Percentiles rank a stretch among this genome's conserved stretches.
Conservation (phyloP, 2,329 filamentous ascomycete genomes). For the Pyricularia sp. region DNA sequence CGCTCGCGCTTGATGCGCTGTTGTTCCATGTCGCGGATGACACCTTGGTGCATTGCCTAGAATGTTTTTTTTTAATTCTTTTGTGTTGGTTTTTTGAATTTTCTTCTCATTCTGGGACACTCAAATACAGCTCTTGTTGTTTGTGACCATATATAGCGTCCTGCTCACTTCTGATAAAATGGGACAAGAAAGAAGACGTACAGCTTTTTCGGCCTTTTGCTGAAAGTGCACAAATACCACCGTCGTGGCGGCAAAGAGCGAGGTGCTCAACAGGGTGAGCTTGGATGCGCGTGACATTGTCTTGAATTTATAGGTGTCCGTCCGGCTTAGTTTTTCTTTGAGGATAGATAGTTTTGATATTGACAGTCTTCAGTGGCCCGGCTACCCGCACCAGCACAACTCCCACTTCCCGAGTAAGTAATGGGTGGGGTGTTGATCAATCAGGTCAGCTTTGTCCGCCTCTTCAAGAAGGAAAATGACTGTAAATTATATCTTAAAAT, state of each 20-base stretch:
- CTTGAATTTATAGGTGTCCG: background rate
- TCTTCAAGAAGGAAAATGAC: background rate
- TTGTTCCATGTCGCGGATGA: conserved; percentile 90
- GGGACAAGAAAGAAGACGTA: conserved; percentile 31
- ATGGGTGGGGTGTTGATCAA: too few species aligned
- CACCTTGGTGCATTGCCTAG: conserved; percentile 91
- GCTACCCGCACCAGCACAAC: background rate
- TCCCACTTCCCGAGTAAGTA: background rate
- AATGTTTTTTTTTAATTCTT: too few species aligned
- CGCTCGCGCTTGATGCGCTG: conserved; percentile 84
- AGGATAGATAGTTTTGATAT: background rate
- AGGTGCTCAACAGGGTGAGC: conserved; percentile 70
- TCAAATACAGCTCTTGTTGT: too few species aligned
- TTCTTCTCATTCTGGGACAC: too few species aligned
- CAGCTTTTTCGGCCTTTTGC: conserved; percentile 71
- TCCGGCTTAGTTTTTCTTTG: background rate
- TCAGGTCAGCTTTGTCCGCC: too few species aligned
- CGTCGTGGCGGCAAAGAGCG: conserved; percentile 65
- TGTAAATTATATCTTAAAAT: background rate
- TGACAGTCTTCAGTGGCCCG: background rate
- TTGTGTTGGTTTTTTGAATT: background rate
- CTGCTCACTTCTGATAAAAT: too few species aligned
- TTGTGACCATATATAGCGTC: too few species aligned
- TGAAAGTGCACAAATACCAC: conserved; percentile 83
- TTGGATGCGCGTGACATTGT: conserved; percentile 87